Evolutionary conservation across 2,329 filamentous ascomycete species (phyloP).

Genomic region (Colletotrichum phormii): DNA sequence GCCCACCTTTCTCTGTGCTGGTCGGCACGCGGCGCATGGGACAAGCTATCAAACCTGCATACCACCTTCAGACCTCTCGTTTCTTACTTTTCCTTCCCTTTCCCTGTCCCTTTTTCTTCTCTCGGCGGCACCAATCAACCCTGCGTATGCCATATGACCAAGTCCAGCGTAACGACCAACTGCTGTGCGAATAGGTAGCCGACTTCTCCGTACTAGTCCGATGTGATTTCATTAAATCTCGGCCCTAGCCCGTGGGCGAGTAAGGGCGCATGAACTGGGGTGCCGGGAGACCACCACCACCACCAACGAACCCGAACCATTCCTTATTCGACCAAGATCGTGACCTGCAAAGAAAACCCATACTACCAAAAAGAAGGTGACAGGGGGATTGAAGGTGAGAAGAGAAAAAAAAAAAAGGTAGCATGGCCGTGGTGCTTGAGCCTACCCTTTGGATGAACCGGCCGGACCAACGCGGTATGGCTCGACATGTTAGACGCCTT

Average conservation of each 20-base stretch:
- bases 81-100: not conserved
- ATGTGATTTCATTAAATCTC: not conserved
- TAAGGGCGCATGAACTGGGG: slow-evolving; percentile 19
- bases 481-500: slow-evolving; percentile 9
- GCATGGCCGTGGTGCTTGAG: slow-evolving; percentile 3
- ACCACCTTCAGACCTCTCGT: not conserved
- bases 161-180: too few relatives aligned
- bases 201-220: not conserved
- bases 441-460: slow-evolving; percentile 17
- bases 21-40: slow-evolving; percentile 19
- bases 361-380: not conserved
- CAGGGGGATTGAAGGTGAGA: not conserved
- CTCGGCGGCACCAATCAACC: not conserved
- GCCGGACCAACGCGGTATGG: slow-evolving; percentile 18
- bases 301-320: not conserved
- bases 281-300: not conserved
- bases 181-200: not conserved
- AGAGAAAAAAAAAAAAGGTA: slow-evolving; percentile 9
- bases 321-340: slow-evolving; percentile 28
- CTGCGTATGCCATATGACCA: not conserved
- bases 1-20: not conserved
- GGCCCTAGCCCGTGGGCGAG: slow-evolving; percentile 1
- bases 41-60: slow-evolving; percentile 31
- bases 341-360: slow-evolving; percentile 7
- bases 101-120: not conserved